Evolutionary conservation across 768 basidiomycete species (phyloP), one percentile per base, ranked within the genome.

Genomic region (Tylopilus sp.): DNA sequence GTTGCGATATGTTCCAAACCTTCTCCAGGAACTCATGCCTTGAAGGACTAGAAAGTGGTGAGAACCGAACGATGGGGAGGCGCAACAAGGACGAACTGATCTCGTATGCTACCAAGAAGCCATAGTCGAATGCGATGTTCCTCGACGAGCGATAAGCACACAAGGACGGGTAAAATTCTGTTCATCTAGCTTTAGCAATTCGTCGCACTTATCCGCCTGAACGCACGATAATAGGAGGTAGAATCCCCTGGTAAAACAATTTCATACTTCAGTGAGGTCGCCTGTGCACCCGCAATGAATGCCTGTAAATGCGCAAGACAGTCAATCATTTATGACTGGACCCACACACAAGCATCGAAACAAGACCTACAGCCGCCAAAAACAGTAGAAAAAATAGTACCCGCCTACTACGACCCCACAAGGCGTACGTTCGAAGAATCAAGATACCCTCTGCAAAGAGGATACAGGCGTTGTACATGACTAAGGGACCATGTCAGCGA

Each of bases 391-490:
- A 43, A 12, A 44, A 3, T 3, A 66, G 59, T 5, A 62, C 44
- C 13, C 26, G 58, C 50, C 29, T 54, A 37, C 37, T 65, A 28
- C 57, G 57, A 48, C 53, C 54, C 60, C 64, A 66, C 45, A 66
- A 42, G 28, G 64, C 60, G 21, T 63, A 67, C 22, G 65, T 67
- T 25, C 64, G 65, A 5, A 67, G 44, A 22, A 67, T 67, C 36
- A 66, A 55, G 21, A 67, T 53, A 5, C 45, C 56, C 51, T 58
- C 57, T 1, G 60, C 41, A 14, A 49, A 52, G 14, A 62, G 21
- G 17, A 62, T 30, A 16, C 60, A 55, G 17, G 45, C 44, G 21
- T 1, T 55, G 48, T 53, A 67, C 2, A 56, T 21, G 22, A 26
- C 61, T 66, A 30, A 33, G 13, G 21, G 21, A 14, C 11, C n/a